These are phyloP conservation scores for Didymella arachidicola DNA, from an alignment of 2,329 filamentous ascomycete species.

Conservation along the genomic window DNA sequence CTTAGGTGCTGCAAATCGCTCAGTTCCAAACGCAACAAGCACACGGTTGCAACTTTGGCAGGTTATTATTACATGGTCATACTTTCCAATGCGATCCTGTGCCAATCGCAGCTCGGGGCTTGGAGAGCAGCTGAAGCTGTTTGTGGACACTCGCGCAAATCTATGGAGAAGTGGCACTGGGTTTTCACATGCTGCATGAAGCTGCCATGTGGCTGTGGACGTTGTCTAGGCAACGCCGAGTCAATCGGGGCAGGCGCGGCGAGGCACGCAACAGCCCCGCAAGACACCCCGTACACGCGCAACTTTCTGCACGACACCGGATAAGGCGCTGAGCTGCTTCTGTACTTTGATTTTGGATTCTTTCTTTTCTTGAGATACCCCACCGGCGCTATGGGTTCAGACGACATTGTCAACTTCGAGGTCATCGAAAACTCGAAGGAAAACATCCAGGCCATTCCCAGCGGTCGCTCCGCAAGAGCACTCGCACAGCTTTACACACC, in stretches of 20 bases:
- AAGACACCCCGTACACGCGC: conserved; percentile 18
- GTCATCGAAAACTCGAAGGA: conserved; percentile 97
- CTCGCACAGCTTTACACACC: conserved; percentile 83
- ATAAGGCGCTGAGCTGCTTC: conserved; percentile 18
- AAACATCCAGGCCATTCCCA: conserved; percentile 93
- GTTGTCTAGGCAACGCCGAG: conserved; percentile 25
- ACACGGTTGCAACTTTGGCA: too few species aligned
- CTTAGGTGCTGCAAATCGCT: too few species aligned
- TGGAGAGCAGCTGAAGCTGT: too few species aligned
- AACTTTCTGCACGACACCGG: conserved; percentile 24
- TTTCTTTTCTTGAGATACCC: conserved; percentile 41
- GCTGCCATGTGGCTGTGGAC: neutral
- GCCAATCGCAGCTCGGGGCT: too few species aligned
- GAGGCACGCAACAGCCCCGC: conserved; percentile 31
- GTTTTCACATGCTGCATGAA: neutral
- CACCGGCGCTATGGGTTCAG: conserved; percentile 52
- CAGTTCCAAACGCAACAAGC: too few species aligned
- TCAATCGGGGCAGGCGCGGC: conserved; percentile 27
- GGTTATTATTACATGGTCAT: too few species aligned
- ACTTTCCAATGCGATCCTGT: too few species aligned
- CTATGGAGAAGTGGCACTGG: too few species aligned
- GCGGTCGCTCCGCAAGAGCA: conserved; percentile 86
- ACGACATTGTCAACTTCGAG: conserved; percentile 72
- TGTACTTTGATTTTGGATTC: conserved; percentile 20
- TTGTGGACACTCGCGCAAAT: too few species aligned